A percentile compares a stretch with the other conserved stretches of the same genome.
phyloP scores from a whole-genome alignment of 495 filamentous ascomycete species.

The Melanomma pulvis-pyrius region DNA sequence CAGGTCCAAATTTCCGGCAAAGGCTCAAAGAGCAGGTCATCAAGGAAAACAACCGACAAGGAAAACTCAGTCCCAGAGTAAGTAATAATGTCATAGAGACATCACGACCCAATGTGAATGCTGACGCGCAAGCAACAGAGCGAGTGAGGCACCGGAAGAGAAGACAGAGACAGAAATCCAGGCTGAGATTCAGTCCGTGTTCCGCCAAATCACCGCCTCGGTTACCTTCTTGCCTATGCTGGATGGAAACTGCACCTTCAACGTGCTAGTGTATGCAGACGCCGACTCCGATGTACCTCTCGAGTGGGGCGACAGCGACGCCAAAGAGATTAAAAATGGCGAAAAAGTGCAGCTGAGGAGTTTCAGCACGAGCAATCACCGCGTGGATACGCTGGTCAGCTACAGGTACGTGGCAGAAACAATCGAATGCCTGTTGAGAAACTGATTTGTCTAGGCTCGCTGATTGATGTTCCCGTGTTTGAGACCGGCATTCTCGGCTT shows the following conservation, averaged over 20 bases:
- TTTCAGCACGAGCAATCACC: constrained; percentile 91
- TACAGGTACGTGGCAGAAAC: constrained; percentile 59
- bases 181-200: constrained; percentile 89
- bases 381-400: constrained; percentile 91
- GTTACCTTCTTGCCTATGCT: constrained; percentile 96
- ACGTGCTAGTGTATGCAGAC: constrained; percentile 96
- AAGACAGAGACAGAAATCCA: constrained; percentile 95
- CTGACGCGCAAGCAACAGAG: constrained; percentile 11
- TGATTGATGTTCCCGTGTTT: constrained; percentile 1
- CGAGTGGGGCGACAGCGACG: constrained; percentile 98
- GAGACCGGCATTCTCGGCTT: constrained; percentile 1
- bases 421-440: background rate
- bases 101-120: background rate
- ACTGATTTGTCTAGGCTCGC: constrained; percentile 19
- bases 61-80: constrained; percentile 64
- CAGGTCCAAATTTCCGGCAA: constrained; percentile 73
- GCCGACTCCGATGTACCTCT: constrained; percentile 95
- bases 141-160: constrained; percentile 53
- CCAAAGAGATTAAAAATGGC: constrained; percentile 93
- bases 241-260: constrained; percentile 93
- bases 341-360: constrained; percentile 95
- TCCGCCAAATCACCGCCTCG: constrained; percentile 95
- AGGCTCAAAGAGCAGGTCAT: constrained; percentile 54
- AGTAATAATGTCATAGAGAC: constrained; percentile 11
- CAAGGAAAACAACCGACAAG: constrained; percentile 59